phyloP scores from a whole-genome alignment of 805 yeast species.

The Candida railenensis region DNA sequence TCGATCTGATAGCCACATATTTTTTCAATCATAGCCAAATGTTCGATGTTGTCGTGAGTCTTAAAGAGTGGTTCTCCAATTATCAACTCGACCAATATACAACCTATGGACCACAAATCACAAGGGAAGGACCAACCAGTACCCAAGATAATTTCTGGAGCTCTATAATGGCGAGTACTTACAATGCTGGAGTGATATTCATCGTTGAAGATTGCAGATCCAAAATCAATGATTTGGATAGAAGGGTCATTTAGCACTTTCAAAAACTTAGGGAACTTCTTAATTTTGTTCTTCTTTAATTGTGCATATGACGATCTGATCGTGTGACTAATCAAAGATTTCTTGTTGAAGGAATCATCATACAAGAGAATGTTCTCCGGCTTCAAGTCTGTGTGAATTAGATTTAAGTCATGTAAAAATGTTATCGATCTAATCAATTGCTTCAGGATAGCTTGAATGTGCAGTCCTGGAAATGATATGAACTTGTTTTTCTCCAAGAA shows the following conservation, averaged over 20 bases:
- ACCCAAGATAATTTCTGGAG: conserved; percentile 93
- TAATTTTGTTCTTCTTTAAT: conserved; percentile 12
- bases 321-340: conserved; percentile 32
- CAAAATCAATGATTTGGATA: conserved; percentile 91
- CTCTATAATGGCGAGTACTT: conserved; percentile 93
- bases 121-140: conserved; percentile 97
- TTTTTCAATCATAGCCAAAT: conserved; percentile 91
- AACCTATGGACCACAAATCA: conserved; percentile 96
- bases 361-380: conserved; percentile 88
- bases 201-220: conserved; percentile 92
- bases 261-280: conserved; percentile 30
- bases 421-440: conserved; percentile 85
- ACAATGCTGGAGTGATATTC: conserved; percentile 92
- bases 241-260: conserved; percentile 71
- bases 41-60: conserved; percentile 93
- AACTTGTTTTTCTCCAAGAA: conserved; percentile 82
- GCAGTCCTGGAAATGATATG: conserved; percentile 91
- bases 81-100: conserved; percentile 84
- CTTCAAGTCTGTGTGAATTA: conserved; percentile 94
- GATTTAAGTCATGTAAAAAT: conserved; percentile 82
- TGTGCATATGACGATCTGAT: conserved; percentile 32
- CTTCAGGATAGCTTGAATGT: conserved; percentile 82
- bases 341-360: conserved; percentile 46
- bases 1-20: conserved; percentile 59
- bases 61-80: conserved; percentile 94